These are phyloP conservation scores for Aspergillus diversus DNA, from an alignment of 495 filamentous ascomycete genomes.

Conservation along the genomic window DNA sequence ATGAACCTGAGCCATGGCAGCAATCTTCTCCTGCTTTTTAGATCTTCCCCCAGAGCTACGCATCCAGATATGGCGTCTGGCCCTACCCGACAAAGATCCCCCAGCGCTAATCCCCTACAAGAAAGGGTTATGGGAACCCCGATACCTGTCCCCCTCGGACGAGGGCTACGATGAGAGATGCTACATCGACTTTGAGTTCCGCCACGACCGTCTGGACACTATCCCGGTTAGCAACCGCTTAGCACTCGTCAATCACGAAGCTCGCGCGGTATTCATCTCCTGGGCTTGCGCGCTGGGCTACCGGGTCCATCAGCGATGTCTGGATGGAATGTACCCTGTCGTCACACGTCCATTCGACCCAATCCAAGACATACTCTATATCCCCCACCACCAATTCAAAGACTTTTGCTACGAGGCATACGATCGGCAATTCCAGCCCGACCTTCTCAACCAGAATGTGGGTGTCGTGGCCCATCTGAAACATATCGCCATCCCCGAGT, in stretches of 20 bases:
- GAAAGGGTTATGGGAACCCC: not conserved
- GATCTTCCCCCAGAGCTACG: not conserved
- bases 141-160: not conserved
- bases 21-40: not conserved
- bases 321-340: not conserved
- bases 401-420: not conserved
- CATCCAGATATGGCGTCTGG: not conserved
- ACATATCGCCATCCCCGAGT: not conserved
- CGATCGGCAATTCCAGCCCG: not conserved
- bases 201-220: not conserved
- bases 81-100: not conserved
- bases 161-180: not conserved
- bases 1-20: too few relatives aligned
- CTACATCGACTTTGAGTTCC: not conserved
- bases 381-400: not conserved
- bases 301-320: not conserved
- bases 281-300: not conserved
- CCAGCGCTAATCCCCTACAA: not conserved
- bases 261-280: not conserved
- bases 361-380: not conserved
- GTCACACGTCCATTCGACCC: conserved; percentile 2
- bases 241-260: not conserved
- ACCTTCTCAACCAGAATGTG: not conserved
- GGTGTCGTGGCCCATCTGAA: not conserved
- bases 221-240: not conserved